Conservation (phyloP, 768 basidiomycete genomes). For the Hirschioporus abietinus region DNA sequence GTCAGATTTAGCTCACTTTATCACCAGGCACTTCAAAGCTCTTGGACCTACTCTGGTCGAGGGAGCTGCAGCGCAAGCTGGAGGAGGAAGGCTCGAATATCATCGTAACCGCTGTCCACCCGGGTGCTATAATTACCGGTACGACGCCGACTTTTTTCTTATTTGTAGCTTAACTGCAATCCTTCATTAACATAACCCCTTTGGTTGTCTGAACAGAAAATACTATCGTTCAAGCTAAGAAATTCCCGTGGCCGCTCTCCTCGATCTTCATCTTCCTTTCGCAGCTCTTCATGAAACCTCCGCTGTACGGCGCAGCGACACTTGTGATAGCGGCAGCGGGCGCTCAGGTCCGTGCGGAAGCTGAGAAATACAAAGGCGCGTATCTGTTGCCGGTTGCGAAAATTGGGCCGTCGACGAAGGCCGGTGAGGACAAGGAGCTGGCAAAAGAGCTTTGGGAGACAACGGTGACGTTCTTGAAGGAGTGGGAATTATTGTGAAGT, state of each 20-base stretch:
- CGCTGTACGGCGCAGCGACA: conserved; percentile 30
- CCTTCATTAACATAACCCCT: no score
- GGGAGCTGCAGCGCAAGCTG: conserved; percentile 44
- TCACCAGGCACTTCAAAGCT: conserved; percentile 44
- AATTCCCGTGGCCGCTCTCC: neutral
- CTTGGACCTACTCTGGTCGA: conserved; percentile 43
- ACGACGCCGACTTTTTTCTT: neutral
- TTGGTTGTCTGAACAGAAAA: no score
- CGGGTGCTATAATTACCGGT: conserved; percentile 37
- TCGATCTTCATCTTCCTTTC: neutral
- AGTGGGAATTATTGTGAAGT: neutral
- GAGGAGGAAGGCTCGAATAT: conserved; percentile 31
- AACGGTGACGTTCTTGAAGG: conserved; percentile 20
- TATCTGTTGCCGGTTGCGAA: conserved; percentile 32
- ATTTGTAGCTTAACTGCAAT: no score
- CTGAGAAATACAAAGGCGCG: conserved; percentile 30
- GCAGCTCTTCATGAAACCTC: conserved; percentile 5
- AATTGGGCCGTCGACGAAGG: conserved; percentile 22
- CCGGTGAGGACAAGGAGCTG: conserved; percentile 27
- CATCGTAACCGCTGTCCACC: conserved; percentile 36
- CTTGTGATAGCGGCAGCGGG: conserved; percentile 38
- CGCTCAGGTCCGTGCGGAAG: conserved; percentile 25
- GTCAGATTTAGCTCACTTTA: neutral
- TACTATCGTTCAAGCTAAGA: neutral
- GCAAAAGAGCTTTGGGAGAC: conserved; percentile 35